Conservation (phyloP, 352 stramenopile species). For the Phytophthora syringae region DNA sequence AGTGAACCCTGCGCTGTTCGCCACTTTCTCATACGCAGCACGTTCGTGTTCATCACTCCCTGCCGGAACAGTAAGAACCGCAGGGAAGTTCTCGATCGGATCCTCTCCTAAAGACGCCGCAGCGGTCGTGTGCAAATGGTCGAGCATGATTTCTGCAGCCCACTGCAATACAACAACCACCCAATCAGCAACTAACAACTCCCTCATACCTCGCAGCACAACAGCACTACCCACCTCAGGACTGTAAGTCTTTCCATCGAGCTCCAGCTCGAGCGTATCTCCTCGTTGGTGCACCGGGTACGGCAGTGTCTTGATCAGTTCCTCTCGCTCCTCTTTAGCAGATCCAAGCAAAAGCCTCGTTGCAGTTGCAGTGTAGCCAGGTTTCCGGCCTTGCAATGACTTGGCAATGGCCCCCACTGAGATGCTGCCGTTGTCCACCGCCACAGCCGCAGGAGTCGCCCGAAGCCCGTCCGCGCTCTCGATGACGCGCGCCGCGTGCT, state of each 20-base stretch:
- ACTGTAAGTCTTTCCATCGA: constrained; percentile 67
- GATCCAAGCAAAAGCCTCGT: constrained; percentile 57
- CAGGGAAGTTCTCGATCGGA: constrained; percentile 48
- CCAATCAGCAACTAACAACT: constrained; percentile 2
- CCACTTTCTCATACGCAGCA: constrained; percentile 51
- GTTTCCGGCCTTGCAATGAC: constrained; percentile 59
- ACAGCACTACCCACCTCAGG: constrained; percentile 44
- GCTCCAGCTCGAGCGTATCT: constrained; percentile 38
- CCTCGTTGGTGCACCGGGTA: constrained; percentile 41
- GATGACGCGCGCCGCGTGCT: constrained; percentile 45
- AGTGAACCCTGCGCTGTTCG: constrained; percentile 59
- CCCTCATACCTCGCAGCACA: neutral
- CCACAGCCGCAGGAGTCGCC: constrained; percentile 60
- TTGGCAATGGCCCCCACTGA: constrained; percentile 59
- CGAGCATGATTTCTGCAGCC: constrained; percentile 64
- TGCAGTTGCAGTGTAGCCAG: constrained; percentile 57
- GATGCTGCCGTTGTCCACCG: constrained; percentile 63
- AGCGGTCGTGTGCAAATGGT: constrained; percentile 55
- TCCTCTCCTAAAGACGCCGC: constrained; percentile 52
- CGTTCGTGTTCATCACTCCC: constrained; percentile 43
- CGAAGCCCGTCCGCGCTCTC: constrained; percentile 65
- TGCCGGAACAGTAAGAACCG: constrained; percentile 57
- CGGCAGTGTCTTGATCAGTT: constrained; percentile 48
- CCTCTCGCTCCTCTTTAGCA: constrained; percentile 26
- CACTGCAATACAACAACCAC: constrained; percentile 37